Evolutionary conservation across 176 grass and related monocot genomes (phyloP).

Genomic region (Phoenix dactylifera): DNA sequence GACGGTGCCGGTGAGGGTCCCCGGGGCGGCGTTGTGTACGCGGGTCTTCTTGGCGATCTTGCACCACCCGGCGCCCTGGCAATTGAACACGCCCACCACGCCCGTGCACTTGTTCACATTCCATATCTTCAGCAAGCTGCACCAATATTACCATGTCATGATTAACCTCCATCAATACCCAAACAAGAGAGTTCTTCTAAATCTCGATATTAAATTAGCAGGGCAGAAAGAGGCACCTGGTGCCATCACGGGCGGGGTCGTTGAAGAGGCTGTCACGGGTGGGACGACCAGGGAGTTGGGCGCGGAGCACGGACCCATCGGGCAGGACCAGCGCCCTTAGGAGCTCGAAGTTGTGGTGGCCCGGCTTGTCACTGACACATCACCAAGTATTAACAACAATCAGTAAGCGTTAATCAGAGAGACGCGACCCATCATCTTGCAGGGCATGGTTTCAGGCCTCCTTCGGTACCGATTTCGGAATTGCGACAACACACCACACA

Average conservation of each 20-base stretch:
- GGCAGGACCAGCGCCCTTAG: constrained; percentile 72
- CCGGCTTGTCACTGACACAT: constrained; percentile 59
- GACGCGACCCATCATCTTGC: too few relatives aligned
- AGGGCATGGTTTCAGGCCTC: too few relatives aligned
- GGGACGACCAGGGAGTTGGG: constrained; percentile 53
- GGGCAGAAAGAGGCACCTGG: constrained; percentile 18
- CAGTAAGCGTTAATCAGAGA: too few relatives aligned
- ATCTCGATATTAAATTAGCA: too few relatives aligned
- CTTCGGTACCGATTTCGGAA: too few relatives aligned
- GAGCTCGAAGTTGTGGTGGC: constrained; percentile 64
- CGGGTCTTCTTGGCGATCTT: constrained; percentile 41
- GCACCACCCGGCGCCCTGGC: constrained; percentile 89
- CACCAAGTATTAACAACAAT: neutral
- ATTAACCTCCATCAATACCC: too few relatives aligned
- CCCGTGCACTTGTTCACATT: constrained; percentile 56
- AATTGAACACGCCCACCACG: constrained; percentile 82
- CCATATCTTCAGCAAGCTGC: constrained; percentile 85
- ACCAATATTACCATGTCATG: neutral
- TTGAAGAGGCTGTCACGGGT: constrained; percentile 74
- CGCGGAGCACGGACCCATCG: constrained; percentile 62
- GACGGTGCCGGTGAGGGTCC: constrained; percentile 43
- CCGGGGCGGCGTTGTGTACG: constrained; percentile 53
- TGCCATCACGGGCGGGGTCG: constrained; percentile 63
- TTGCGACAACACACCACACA: too few relatives aligned
- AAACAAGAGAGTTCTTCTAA: too few relatives aligned